Evolutionary conservation across 2,329 filamentous ascomycete species (phyloP).

Genomic region (Pseudogymnoascus sp.): DNA sequence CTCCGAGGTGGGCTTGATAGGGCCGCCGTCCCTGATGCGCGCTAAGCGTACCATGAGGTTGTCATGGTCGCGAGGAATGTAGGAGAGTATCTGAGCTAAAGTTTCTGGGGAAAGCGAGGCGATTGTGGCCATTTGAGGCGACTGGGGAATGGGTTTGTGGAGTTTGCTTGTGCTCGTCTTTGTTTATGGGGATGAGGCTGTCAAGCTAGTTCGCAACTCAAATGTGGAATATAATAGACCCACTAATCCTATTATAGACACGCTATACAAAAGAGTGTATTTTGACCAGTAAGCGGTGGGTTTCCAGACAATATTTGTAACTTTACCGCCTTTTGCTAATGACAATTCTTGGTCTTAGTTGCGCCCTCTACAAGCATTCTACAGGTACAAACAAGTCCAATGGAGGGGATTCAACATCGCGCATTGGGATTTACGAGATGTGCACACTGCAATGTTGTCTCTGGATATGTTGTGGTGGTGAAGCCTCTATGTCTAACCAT

Average conservation of each 20-base stretch:
- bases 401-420: neutral
- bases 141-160: neutral
- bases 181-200: neutral
- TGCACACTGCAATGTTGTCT: neutral
- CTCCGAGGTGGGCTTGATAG: conserved; percentile 1
- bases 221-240: neutral
- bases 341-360: neutral
- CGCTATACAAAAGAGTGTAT: neutral
- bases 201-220: neutral
- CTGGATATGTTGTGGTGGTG: neutral
- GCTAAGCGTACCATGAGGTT: neutral
- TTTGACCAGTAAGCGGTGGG: neutral
- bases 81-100: neutral
- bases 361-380: neutral
- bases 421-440: neutral
- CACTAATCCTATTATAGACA: neutral
- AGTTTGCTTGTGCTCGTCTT: neutral
- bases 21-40: neutral
- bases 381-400: neutral
- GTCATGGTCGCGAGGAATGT: neutral
- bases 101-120: conserved; percentile 6
- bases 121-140: conserved; percentile 2
- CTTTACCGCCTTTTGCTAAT: neutral
- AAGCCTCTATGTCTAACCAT: neutral
- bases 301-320: neutral